A percentile compares a stretch with the other conserved stretches of the same genome.
These are phyloP conservation scores for Corniculantispora saksenae DNA, from an alignment of 2,329 filamentous ascomycete species.

Conservation along the genomic window DNA sequence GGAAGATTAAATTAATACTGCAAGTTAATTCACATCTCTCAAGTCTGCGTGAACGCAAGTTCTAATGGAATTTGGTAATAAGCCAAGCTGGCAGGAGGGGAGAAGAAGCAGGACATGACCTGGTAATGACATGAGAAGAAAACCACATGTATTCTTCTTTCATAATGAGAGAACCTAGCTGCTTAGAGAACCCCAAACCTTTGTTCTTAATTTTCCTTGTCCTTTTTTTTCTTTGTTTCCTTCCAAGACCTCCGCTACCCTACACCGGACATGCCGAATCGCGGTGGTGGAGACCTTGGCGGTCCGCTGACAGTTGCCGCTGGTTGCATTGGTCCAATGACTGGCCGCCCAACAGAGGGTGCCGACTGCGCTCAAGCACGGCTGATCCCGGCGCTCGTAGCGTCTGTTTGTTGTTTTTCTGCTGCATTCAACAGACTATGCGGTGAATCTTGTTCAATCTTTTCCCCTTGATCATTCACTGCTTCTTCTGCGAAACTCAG, in stretches of 20 bases:
- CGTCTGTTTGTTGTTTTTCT: constrained; percentile 12
- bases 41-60: too few relatives aligned
- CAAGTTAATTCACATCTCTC: too few relatives aligned
- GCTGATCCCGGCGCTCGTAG: background rate
- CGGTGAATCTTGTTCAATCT: background rate
- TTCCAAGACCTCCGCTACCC: background rate
- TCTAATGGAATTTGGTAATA: too few relatives aligned
- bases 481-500: background rate
- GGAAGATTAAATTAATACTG: too few relatives aligned
- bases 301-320: constrained; percentile 8
- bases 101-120: too few relatives aligned
- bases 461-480: background rate
- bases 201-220: too few relatives aligned
- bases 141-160: too few relatives aligned
- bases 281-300: background rate
- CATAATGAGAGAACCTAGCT: too few relatives aligned
- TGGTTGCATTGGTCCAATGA: background rate
- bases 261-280: background rate
- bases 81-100: too few relatives aligned
- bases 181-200: too few relatives aligned
- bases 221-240: too few relatives aligned
- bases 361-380: background rate
- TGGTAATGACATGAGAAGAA: too few relatives aligned
- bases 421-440: background rate
- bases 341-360: background rate